Percentiles rank a stretch among this genome's conserved stretches.
Conservation (phyloP, 495 filamentous ascomycete genomes). For the Tuber calosporum region DNA sequence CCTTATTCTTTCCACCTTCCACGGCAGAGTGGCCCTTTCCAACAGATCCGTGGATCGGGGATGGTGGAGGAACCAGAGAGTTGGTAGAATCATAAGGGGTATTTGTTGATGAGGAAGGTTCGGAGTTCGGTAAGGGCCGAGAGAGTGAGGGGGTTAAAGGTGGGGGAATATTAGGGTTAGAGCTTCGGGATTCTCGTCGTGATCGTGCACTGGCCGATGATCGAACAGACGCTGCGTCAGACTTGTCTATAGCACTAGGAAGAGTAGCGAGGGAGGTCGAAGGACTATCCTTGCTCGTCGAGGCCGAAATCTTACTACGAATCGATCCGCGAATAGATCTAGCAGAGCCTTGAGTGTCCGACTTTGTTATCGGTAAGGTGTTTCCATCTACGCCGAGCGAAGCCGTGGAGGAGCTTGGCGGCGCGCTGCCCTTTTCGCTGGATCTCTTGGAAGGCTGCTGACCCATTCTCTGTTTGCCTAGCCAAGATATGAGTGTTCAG, state of each 20-base stretch:
- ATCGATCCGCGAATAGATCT: slow-evolving; percentile 72
- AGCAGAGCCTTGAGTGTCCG: slow-evolving; percentile 89
- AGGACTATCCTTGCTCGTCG: slow-evolving; percentile 66
- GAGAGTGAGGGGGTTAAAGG: slow-evolving; percentile 34
- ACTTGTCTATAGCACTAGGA: slow-evolving; percentile 61
- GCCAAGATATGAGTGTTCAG: slow-evolving; percentile 18
- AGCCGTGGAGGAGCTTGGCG: slow-evolving; percentile 38
- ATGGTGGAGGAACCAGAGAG: slow-evolving; percentile 72
- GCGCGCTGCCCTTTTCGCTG: slow-evolving; percentile 43
- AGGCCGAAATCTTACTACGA: slow-evolving; percentile 63
- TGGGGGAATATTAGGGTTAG: slow-evolving; percentile 37
- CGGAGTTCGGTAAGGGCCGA: slow-evolving; percentile 35
- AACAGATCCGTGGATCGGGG: slow-evolving; percentile 71
- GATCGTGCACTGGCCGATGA: slow-evolving; percentile 36
- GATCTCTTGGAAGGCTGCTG: slow-evolving; percentile 76
- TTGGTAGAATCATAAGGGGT: slow-evolving; percentile 46
- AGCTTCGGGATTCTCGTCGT: slow-evolving; percentile 42
- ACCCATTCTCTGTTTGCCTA: slow-evolving; percentile 59
- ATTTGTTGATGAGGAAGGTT: slow-evolving; percentile 44
- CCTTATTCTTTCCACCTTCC: slow-evolving; percentile 69
- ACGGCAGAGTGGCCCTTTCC: slow-evolving; percentile 71
- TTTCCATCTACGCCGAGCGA: slow-evolving; percentile 40
- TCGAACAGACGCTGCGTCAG: slow-evolving; percentile 63
- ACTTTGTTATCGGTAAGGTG: slow-evolving; percentile 76
- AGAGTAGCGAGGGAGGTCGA: slow-evolving; percentile 58